Conservation (phyloP, 805 yeast species). For the Nakazawaea holstii region DNA sequence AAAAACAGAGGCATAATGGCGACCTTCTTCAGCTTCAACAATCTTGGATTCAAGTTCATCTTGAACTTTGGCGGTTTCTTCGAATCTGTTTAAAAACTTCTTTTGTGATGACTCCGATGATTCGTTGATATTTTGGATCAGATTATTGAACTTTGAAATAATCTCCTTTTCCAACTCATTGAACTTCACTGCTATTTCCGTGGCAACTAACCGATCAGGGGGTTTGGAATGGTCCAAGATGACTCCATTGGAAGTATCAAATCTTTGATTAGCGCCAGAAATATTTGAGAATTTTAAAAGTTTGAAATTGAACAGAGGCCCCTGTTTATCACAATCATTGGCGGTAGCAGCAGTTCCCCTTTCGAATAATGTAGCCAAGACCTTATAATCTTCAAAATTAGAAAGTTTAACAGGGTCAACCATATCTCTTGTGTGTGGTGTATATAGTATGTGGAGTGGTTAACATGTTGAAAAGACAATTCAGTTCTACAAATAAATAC, state of each 20-base stretch:
- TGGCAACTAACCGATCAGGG: background rate
- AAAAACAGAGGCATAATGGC: background rate
- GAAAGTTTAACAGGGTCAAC: background rate
- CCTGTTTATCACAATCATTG: background rate
- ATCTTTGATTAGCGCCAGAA: background rate
- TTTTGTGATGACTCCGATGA: background rate
- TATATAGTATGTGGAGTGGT: background rate
- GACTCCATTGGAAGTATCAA: background rate
- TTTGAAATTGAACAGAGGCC: background rate
- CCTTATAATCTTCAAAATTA: slow-evolving; percentile 1
- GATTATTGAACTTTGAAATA: background rate
- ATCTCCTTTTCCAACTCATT: background rate
- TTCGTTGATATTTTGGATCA: background rate
- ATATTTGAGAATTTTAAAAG: background rate
- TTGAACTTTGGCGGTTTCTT: background rate
- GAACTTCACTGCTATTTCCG: background rate
- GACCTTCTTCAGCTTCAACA: background rate
- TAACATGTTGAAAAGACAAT: no score
- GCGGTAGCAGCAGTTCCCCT: background rate
- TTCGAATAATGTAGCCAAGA: slow-evolving; percentile 1
- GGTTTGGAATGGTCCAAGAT: background rate
- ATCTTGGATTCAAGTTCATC: background rate
- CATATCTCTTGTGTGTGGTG: background rate
- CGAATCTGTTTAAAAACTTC: background rate
- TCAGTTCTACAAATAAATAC: no score